Conservation (phyloP, 1,139 yeast species). For the Kodamaea ohmeri region DNA sequence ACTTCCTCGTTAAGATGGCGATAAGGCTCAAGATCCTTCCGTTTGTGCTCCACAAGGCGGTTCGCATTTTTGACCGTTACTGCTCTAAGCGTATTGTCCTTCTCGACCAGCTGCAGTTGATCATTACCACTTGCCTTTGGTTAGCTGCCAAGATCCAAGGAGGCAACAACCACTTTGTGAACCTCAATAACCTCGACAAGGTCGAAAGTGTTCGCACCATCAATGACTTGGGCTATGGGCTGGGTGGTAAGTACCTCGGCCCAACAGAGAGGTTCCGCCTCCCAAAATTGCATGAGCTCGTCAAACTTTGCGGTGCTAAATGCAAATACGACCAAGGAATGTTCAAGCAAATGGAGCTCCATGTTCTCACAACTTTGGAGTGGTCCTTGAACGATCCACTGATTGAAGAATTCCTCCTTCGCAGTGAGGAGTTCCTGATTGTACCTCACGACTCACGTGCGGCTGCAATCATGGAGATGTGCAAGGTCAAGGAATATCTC, state of each 20-base stretch:
- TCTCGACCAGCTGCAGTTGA: constrained; percentile 60
- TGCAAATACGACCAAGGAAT: constrained; percentile 58
- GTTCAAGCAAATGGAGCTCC: constrained; percentile 55
- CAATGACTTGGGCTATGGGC: constrained; percentile 44
- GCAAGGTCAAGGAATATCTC: constrained; percentile 38
- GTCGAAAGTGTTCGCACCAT: constrained; percentile 33
- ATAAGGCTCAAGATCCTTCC: constrained; percentile 57
- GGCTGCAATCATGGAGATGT: constrained; percentile 25
- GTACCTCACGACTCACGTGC: not conserved
- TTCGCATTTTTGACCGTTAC: constrained; percentile 60
- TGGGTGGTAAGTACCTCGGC: constrained; percentile 60
- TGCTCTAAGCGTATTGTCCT: constrained; percentile 63
- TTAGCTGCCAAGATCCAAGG: constrained; percentile 63
- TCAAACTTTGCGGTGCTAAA: constrained; percentile 57
- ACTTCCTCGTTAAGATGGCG: constrained; percentile 58
- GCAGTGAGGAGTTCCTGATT: constrained; percentile 33
- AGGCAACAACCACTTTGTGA: constrained; percentile 67
- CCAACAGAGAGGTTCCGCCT: constrained; percentile 67
- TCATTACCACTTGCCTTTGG: constrained; percentile 67
- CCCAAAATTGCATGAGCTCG: constrained; percentile 61
- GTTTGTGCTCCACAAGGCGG: constrained; percentile 58
- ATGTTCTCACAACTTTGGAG: constrained; percentile 56
- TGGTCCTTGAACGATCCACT: constrained; percentile 63
- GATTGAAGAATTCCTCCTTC: constrained; percentile 48
- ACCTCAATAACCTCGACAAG: constrained; percentile 37